Conservation (phyloP, 176 grass and related monocot genomes). For the Leersia perrieri region DNA sequence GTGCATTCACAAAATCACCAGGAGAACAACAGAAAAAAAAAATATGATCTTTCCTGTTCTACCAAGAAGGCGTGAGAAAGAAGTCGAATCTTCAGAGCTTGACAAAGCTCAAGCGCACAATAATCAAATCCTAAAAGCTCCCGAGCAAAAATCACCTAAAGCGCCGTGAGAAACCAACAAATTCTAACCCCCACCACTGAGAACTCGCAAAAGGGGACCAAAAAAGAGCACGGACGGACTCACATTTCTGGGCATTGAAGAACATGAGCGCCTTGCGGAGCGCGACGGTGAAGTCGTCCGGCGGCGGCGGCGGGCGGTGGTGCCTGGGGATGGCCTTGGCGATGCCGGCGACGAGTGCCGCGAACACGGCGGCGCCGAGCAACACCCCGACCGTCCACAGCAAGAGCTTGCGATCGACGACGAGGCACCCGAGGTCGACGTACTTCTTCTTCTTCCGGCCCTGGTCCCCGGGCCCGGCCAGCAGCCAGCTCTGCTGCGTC, state of each 20-base stretch:
- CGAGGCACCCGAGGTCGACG: slow-evolving; percentile 87
- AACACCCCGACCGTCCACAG: slow-evolving; percentile 63
- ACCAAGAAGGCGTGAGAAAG: background rate
- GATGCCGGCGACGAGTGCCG: slow-evolving; percentile 62
- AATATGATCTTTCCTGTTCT: background rate
- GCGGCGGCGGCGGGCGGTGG: slow-evolving; percentile 54
- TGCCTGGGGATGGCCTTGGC: slow-evolving; percentile 67
- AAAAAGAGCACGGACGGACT: slow-evolving; percentile 17
- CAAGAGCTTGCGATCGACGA: slow-evolving; percentile 80
- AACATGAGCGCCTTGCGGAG: slow-evolving; percentile 88
- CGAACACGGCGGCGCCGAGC: slow-evolving; percentile 52
- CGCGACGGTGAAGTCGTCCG: slow-evolving; percentile 79
- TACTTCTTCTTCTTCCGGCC: slow-evolving; percentile 80
- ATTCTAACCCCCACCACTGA: background rate
- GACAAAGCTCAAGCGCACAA: background rate
- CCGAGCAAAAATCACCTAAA: background rate
- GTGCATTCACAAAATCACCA: background rate
- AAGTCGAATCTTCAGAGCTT: background rate
- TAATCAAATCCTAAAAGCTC: background rate
- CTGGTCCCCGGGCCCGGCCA: slow-evolving; percentile 78
- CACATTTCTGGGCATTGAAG: slow-evolving; percentile 96
- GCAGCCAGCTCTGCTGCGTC: slow-evolving; percentile 98
- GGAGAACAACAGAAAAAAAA: background rate
- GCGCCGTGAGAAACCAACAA: background rate
- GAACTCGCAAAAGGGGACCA: background rate